Evolutionary conservation across 768 basidiomycete species (phyloP).

Genomic region (Russula olivacea): DNA sequence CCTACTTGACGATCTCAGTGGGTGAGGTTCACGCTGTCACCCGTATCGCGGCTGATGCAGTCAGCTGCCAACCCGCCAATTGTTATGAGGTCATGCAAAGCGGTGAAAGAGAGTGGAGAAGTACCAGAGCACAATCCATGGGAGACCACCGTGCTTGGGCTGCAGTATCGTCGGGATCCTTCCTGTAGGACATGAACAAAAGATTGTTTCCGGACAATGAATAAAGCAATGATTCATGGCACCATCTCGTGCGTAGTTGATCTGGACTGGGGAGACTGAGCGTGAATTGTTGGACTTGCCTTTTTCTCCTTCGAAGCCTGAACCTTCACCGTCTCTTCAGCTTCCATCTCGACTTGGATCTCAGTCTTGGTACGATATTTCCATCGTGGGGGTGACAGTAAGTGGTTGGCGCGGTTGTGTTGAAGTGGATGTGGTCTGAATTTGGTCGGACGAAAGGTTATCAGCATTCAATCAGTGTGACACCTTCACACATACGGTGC

Average conservation of each 20-base stretch:
- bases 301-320: no score
- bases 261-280: constrained; percentile 58
- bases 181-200: constrained; percentile 54
- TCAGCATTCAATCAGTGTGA: no score
- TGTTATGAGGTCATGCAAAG: constrained; percentile 1
- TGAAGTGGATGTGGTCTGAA: no score
- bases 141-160: constrained; percentile 46
- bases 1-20: no score
- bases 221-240: constrained; percentile 56
- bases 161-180: constrained; percentile 41
- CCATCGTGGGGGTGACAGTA: no score
- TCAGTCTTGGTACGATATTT: no score
- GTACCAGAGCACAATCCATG: constrained; percentile 29
- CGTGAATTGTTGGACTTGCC: constrained; percentile 53
- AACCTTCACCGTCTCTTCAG: no score
- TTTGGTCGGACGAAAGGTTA: no score
- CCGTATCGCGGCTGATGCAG: constrained; percentile 58
- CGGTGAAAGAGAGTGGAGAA: not conserved
- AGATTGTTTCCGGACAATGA: constrained; percentile 55
- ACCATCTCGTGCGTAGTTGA: constrained; percentile 69
- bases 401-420: no score
- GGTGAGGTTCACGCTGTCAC: constrained; percentile 64
- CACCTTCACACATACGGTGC: no score
- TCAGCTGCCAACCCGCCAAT: constrained; percentile 34
- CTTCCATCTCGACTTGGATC: no score